phyloP scores from a whole-genome alignment of 2,329 filamentous ascomycete genomes.

The Aspergillus brasiliensis region DNA sequence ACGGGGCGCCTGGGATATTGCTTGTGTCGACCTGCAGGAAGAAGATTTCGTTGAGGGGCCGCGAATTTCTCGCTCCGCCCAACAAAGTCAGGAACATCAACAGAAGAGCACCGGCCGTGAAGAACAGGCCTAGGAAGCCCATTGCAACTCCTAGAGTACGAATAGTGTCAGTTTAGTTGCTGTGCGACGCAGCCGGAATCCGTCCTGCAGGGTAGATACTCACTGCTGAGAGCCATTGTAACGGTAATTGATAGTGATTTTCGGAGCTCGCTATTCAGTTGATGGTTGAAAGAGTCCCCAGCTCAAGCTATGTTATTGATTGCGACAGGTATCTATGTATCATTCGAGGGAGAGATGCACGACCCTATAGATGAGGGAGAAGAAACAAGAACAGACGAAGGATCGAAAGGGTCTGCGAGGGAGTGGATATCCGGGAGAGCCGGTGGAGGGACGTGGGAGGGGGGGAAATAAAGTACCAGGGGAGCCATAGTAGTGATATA shows the following conservation, averaged over 20 bases:
- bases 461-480: neutral
- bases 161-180: neutral
- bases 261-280: no score
- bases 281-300: neutral
- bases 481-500: slow-evolving; percentile 27
- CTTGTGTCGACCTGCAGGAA: slow-evolving; percentile 80
- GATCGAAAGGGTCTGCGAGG: neutral
- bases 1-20: slow-evolving; percentile 68
- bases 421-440: slow-evolving; percentile 23
- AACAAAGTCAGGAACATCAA: slow-evolving; percentile 68
- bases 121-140: slow-evolving; percentile 60
- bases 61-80: slow-evolving; percentile 57
- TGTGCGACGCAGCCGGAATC: neutral
- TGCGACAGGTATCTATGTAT: neutral
- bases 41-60: slow-evolving; percentile 73
- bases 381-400: neutral
- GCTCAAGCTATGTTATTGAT: neutral
- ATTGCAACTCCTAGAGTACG: slow-evolving; percentile 55
- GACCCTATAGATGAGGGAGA: neutral
- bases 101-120: slow-evolving; percentile 63
- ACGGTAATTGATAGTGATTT: slow-evolving; percentile 2
- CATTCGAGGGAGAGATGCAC: neutral
- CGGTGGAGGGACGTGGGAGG: slow-evolving; percentile 16
- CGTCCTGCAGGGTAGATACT: slow-evolving; percentile 12
- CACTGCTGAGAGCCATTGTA: slow-evolving; percentile 37